Percentiles rank a stretch among this genome's conserved stretches.
Conservation (phyloP, 345 rosid genomes). For the Gossypium rotundifolium region DNA sequence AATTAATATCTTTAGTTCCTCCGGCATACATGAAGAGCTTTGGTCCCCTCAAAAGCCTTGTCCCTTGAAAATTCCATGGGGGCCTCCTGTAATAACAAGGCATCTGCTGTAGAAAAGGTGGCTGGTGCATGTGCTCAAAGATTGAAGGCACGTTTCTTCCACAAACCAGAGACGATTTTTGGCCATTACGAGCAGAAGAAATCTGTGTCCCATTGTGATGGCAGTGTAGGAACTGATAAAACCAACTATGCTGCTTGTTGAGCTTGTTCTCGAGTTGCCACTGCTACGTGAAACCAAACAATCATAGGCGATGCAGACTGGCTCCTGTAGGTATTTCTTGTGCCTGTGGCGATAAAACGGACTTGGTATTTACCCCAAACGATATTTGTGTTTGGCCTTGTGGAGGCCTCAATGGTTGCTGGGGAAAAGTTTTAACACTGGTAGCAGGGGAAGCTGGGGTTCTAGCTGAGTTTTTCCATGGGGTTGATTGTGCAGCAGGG, state of each 20-base stretch:
- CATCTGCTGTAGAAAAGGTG: conserved; percentile 23
- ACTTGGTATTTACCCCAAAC: conserved; percentile 33
- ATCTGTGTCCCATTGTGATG: conserved; percentile 29
- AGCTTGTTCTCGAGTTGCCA: conserved; percentile 27
- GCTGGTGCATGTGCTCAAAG: conserved; percentile 33
- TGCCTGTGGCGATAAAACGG: conserved; percentile 18
- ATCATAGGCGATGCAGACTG: conserved; percentile 24
- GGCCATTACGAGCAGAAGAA: conserved; percentile 27
- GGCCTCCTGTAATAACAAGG: neutral
- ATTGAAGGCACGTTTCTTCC: conserved; percentile 54
- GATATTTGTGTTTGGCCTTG: conserved; percentile 49
- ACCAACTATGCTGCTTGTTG: conserved; percentile 25
- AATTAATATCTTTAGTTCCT: neutral
- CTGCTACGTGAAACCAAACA: conserved; percentile 23
- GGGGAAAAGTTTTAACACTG: conserved; percentile 31
- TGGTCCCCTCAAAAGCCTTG: neutral
- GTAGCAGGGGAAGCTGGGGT: conserved; percentile 13
- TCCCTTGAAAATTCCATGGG: neutral
- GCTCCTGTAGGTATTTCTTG: conserved; percentile 28
- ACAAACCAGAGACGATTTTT: conserved; percentile 51
- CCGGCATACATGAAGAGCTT: neutral
- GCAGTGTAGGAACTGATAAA: conserved; percentile 21
- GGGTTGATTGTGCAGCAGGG: conserved; percentile 24
- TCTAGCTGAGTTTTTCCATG: conserved; percentile 36
- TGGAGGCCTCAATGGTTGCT: conserved; percentile 31